Base-by-base conservation (phyloP, 1,284 basidiomycete genomes). In the Boletus semigastroideus region DNA sequence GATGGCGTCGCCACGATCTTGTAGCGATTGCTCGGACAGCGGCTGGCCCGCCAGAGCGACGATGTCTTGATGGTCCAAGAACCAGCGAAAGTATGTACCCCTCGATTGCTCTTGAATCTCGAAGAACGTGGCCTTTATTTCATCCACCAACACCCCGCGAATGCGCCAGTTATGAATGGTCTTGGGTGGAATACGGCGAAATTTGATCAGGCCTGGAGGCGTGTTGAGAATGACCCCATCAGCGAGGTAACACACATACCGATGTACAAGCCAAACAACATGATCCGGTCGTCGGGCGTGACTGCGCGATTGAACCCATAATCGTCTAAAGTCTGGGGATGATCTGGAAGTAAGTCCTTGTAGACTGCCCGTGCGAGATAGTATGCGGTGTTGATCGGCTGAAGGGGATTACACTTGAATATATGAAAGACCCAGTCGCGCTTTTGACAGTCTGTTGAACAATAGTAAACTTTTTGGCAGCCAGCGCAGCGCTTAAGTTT, bases 401-500 rank as follows among this genome's bases (percentile, higher is more conserved):
- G 48, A 9, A 34, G 42, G 16, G 48, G 42, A n/a, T 49, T 49
- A 36, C 48, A 49, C 19, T 49, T 20, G 36, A 49, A 49, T 38
- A 49, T 46, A 9, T 50, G 49, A 17, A 13, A 39, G 5, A 46
- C 17, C 49, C 49, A 47, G 30, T 40, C 28, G 2, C 20, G 4
- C 22, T 34, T 50, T 13, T 46, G 49, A 30, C 49, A 50, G 16
- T 5, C 16, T 4, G n/a, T 39, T 0, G 49, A 50, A 20, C 49
- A 50, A 11, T 46, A 50, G 36, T 50, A 50, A 14, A 46, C 49
- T 20, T 34, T 46, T 25, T 13, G 49, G 22, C 43, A 47, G 13
- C 49, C 36, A 40, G 49, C 5, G 36, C 42, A 52, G 20, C 49
- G 51, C 51, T 45, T 53, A 2, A 52, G 37, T 5, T 45, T 41